Conservation (phyloP, 2,329 filamentous ascomycete genomes). For the Fusarium pilosicola region DNA sequence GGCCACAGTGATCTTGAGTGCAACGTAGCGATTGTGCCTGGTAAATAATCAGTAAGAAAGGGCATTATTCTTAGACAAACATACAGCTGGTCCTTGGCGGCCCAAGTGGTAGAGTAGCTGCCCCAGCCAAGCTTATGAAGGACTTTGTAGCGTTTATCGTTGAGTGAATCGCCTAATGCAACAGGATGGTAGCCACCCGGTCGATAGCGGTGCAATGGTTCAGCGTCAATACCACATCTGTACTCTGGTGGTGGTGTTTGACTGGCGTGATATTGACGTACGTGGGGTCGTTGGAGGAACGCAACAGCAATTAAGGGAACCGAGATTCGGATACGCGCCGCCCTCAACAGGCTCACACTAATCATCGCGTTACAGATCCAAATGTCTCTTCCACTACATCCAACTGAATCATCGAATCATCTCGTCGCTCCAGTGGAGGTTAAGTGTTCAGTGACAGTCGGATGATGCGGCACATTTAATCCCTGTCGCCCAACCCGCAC, state of each 20-base stretch:
- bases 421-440: neutral
- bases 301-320: neutral
- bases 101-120: conserved; percentile 57
- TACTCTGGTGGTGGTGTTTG: neutral
- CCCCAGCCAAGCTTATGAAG: conserved; percentile 58
- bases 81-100: conserved; percentile 48
- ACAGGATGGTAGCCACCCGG: conserved; percentile 56
- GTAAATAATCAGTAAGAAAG: neutral
- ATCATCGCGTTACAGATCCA: neutral
- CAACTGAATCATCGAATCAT: neutral
- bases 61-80: neutral
- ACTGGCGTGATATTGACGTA: no score
- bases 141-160: conserved; percentile 52
- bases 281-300: fast-evolving
- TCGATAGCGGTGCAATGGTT: conserved; percentile 7
- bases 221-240: conserved; percentile 22
- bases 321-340: fast-evolving
- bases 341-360: fast-evolving
- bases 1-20: conserved; percentile 22
- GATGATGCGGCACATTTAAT: neutral
- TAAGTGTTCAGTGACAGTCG: neutral
- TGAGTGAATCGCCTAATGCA: conserved; percentile 51
- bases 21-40: conserved; percentile 19
- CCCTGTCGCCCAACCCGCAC: neutral
- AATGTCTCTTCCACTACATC: fast-evolving